These are phyloP conservation scores for Vaccinium myrtillus DNA, from an alignment of 148 eudicot species.

Conservation along the genomic window DNA sequence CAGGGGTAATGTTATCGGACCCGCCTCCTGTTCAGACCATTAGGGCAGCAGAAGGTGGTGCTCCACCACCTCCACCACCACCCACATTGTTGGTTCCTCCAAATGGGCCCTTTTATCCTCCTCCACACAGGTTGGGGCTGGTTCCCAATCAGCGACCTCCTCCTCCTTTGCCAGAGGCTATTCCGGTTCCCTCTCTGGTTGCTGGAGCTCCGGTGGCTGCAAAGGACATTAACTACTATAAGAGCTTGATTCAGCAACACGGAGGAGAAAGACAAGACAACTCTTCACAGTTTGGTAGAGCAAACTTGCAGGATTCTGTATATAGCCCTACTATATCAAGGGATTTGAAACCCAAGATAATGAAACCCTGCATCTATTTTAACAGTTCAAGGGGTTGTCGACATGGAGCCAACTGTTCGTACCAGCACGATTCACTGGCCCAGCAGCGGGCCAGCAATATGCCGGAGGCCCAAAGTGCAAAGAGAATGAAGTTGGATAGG, in stretches of 20 bases:
- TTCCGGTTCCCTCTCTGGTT: slow-evolving; percentile 20
- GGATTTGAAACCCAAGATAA: slow-evolving; percentile 47
- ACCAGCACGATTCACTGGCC: slow-evolving; percentile 47
- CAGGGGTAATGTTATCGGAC: slow-evolving; percentile 21
- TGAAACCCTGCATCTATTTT: slow-evolving; percentile 68
- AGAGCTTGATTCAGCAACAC: slow-evolving; percentile 75
- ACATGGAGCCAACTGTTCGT: slow-evolving; percentile 64
- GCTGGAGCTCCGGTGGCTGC: slow-evolving; percentile 19
- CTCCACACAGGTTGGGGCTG: slow-evolving; percentile 28
- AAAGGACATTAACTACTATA: slow-evolving; percentile 59
- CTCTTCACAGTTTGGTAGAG: slow-evolving; percentile 26
- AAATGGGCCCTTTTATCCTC: slow-evolving; percentile 37
- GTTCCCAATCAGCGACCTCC: slow-evolving; percentile 27
- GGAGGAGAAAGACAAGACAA: slow-evolving; percentile 58
- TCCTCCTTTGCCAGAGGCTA: slow-evolving; percentile 13
- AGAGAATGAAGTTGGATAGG: slow-evolving; percentile 80
- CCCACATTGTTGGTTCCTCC: slow-evolving; percentile 24
- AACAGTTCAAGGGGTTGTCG: slow-evolving; percentile 69
- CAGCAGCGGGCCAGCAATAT: slow-evolving; percentile 41
- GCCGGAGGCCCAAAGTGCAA: slow-evolving; percentile 57
- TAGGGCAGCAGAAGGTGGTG: slow-evolving; percentile 25
- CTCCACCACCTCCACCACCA: slow-evolving; percentile 19
- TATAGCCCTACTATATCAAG: slow-evolving; percentile 36
- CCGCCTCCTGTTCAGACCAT: slow-evolving; percentile 27
- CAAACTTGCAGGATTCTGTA: slow-evolving; percentile 23